These are phyloP conservation scores for Syzygium aromaticum DNA, from an alignment of 345 rosid species.

Conservation along the genomic window DNA sequence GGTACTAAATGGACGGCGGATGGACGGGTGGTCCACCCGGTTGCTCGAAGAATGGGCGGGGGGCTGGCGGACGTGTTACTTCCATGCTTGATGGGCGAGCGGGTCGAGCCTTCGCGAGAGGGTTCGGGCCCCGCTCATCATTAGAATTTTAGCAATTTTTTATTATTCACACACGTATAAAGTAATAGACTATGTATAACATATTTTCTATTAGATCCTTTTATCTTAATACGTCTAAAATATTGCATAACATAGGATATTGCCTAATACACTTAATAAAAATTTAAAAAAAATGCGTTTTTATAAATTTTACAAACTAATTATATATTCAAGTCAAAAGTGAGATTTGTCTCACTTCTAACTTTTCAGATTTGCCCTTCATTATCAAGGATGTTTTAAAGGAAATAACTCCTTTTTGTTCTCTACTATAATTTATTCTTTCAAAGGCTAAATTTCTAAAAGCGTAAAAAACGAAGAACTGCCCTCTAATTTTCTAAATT, in stretches of 20 bases:
- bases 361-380: too few relatives aligned
- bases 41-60: too few relatives aligned
- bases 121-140: neutral
- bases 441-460: too few relatives aligned
- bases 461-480: too few relatives aligned
- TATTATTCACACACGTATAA: neutral
- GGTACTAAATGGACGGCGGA: too few relatives aligned
- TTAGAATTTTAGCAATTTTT: neutral
- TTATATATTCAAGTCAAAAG: too few relatives aligned
- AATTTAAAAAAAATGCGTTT: neutral
- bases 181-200: neutral
- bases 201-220: neutral
- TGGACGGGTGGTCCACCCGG: fast-evolving
- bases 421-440: too few relatives aligned
- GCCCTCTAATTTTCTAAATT: too few relatives aligned
- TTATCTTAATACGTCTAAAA: neutral
- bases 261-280: neutral
- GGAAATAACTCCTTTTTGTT: too few relatives aligned
- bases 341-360: too few relatives aligned
- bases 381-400: too few relatives aligned
- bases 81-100: fast-evolving
- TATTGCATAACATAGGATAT: neutral
- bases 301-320: too few relatives aligned
- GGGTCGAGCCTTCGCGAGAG: neutral
- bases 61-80: neutral